Evolutionary conservation across 2,329 filamentous ascomycete species (phyloP), one percentile per base, ranked within the genome.

Genomic region (Madurella mycetomatis): DNA sequence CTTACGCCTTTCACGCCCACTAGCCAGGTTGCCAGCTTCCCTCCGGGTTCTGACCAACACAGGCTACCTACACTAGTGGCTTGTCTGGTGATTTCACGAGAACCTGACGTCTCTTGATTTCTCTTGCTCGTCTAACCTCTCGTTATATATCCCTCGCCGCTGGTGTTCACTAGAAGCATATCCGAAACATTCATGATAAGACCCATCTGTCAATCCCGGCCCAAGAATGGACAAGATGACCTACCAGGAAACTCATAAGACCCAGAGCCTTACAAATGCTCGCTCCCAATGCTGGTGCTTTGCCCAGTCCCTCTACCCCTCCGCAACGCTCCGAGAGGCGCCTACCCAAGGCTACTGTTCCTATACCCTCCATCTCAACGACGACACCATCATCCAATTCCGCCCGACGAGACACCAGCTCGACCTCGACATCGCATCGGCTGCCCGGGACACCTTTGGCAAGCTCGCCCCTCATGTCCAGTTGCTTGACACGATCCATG

Each of bases 311-410:
- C 16, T 11, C 9, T 49, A 45, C 41, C 46, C 46, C 19, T 17
- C 40, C 0, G n/a, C 32, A n/a, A 19, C 15, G 19, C n/a, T 74
- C 25, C 57, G 60, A 3, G 67, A 72, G 2, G 67, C 68, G 8
- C 60, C 68, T 7, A 68, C 68, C 5, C 78, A 81, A 58, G 78
- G 78, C 16, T 79, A 76, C 57, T 82, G 78, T 58, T 81, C 78
- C 2, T 74, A 79, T 59, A 81, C 78, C 0, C 56, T 80, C 7
- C 64, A 69, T 19, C 65, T 76, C 15, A 70, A 70, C 9, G 56
- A 66, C 4, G 62, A 69, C n/a, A 61, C 56, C 12, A 64, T 78
- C 45, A 58, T 81, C 4, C 79, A 82, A 62, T 79, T 81, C 56
- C 73, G 79, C 2, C 76, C 77, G 7, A 44, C 59, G 1, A 65